Evolutionary conservation across 1,139 yeast genomes (phyloP), one percentile per base, ranked within the genome.

Genomic region (Chernovozyma sophiae-reginae): DNA sequence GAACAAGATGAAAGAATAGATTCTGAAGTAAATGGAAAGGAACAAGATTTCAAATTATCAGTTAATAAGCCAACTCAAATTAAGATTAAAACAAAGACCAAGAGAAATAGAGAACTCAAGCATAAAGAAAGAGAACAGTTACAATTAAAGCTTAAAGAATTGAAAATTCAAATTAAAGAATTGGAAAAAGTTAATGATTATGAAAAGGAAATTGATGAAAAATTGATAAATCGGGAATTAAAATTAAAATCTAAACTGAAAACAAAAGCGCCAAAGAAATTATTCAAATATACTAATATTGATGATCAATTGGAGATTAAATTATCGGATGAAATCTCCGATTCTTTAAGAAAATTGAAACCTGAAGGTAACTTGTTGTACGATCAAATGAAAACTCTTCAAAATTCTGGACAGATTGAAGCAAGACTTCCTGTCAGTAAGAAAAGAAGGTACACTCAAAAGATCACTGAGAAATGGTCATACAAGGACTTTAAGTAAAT

Each of bases 361-460:
- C 95, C 97, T 0, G 98, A 94, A 65, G 98, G 98, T 17, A 86
- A 84, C 54, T 65, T 87, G 42, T 69, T 87, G 35, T 80, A 83
- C 48, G 97, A 90, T 53, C 81, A 87, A 45, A 81, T 92, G 80
- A 72, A 81, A 57, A 77, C 76, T 41, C 61, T 92, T 47, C 97
- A 92, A 64, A 76, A 86, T 43, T 72, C 81, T 33, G 99, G 98
- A 47, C 76, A 83, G 55, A 72, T 92, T 40, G 98, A 92, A 58
- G 72, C 96, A 6, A 77, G 97, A 62, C 74, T 82, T 34, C 89
- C 86, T 10, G 78, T 77, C 33, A 74, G 72, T 42, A 79, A 77
- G 64, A 79, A 75, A 57, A 77, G 86, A 59, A 74, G 68, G 49
- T 84, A 82, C 55, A 70, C 78, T 45, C 84, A 75, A 44, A 86